Percentiles rank a stretch among this genome's conserved stretches.
Evolutionary conservation across 2,329 filamentous ascomycete species (phyloP).

Genomic region (Xylariaceae sp.): DNA sequence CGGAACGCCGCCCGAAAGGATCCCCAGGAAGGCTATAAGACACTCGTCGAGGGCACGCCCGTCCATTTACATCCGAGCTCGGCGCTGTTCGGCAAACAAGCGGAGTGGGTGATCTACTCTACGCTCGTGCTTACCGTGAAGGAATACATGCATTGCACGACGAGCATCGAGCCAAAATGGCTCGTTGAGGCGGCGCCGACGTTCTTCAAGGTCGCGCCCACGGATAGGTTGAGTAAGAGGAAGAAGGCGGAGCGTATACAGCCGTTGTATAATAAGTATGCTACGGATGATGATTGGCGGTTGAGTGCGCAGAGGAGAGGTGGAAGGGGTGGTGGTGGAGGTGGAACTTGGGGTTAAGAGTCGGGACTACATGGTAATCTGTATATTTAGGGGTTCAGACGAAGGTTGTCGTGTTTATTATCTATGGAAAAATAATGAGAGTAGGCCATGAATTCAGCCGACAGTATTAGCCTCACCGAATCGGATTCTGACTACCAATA

Average conservation of each 20-base stretch:
- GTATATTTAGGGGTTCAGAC: too few relatives aligned
- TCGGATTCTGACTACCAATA: too few relatives aligned
- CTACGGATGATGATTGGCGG: slow-evolving; percentile 90
- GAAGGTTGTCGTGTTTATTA: too few relatives aligned
- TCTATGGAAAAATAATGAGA: too few relatives aligned
- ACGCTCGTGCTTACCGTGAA: slow-evolving; percentile 86
- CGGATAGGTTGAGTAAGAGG: slow-evolving; percentile 79
- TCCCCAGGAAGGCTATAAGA: slow-evolving; percentile 95
- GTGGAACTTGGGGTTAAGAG: slow-evolving; percentile 82
- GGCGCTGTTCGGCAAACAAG: slow-evolving; percentile 89
- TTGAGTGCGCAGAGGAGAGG: slow-evolving; percentile 80
- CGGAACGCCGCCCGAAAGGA: slow-evolving; percentile 92
- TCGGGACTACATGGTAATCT: too few relatives aligned
- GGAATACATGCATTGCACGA: slow-evolving; percentile 97
- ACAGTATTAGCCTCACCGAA: not conserved
- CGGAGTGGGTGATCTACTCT: slow-evolving; percentile 95
- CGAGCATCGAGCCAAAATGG: slow-evolving; percentile 88
- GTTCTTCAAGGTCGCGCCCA: slow-evolving; percentile 95
- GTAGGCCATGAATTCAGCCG: too few relatives aligned
- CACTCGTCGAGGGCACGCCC: slow-evolving; percentile 87
- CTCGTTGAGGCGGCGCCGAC: slow-evolving; percentile 95
- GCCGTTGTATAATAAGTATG: slow-evolving; percentile 89
- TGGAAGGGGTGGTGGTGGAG: slow-evolving; percentile 74
- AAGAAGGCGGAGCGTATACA: slow-evolving; percentile 94
- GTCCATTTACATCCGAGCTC: slow-evolving; percentile 92